phyloP scores from a whole-genome alignment of 2,329 filamentous ascomycete species.

The Talaromyces albobiverticillius region DNA sequence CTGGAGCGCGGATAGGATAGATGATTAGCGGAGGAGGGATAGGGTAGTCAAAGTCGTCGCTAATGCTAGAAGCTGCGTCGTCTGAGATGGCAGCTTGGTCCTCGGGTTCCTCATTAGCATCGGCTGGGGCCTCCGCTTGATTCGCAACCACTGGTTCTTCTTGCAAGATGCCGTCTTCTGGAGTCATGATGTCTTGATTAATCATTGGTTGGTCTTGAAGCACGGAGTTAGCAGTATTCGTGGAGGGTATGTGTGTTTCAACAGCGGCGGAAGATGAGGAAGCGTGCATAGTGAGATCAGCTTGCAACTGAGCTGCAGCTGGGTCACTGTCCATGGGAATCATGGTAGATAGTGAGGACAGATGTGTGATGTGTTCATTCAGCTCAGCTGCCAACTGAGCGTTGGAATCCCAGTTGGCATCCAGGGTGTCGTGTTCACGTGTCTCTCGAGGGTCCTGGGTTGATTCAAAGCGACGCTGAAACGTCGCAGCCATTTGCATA shows the following conservation, averaged over 20 bases:
- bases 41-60: not conserved
- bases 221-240: not conserved
- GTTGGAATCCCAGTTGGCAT: not conserved
- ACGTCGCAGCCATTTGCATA: not conserved
- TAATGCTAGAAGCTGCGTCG: not conserved
- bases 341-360: not conserved
- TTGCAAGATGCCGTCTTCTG: not conserved
- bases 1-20: too few relatives aligned
- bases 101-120: not conserved
- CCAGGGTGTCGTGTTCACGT: not conserved
- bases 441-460: not conserved
- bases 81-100: not conserved
- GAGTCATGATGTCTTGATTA: not conserved
- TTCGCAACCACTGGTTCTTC: not conserved
- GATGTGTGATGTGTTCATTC: not conserved
- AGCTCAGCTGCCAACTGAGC: slow-evolving; percentile 7
- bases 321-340: not conserved
- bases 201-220: not conserved
- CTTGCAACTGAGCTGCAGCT: slow-evolving; percentile 10
- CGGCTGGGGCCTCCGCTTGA: not conserved
- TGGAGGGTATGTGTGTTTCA: not conserved
- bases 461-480: not conserved
- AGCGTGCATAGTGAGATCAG: slow-evolving; percentile 7
- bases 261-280: not conserved
- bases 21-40: not conserved